phyloP scores from a whole-genome alignment of 805 yeast species.

The Candida ponderosae region DNA sequence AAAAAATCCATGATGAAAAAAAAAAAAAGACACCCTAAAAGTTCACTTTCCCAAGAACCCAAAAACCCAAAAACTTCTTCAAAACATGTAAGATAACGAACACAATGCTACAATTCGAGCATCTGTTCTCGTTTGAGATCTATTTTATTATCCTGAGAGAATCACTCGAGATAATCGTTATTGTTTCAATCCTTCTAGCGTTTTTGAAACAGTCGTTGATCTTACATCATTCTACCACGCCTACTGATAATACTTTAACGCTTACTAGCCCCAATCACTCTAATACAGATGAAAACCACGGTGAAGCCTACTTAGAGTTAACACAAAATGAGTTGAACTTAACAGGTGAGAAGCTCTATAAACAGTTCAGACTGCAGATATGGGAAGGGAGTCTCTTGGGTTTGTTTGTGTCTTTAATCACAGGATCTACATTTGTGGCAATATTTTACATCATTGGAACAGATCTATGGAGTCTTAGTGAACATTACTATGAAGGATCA shows the following conservation, averaged over 20 bases:
- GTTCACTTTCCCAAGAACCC: too few relatives aligned
- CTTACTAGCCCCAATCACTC: background rate
- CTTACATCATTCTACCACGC: conserved; percentile 20
- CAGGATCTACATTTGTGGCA: conserved; percentile 66
- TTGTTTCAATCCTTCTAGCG: conserved; percentile 64
- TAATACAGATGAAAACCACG: background rate
- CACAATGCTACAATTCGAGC: conserved; percentile 32
- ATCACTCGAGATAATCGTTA: conserved; percentile 69
- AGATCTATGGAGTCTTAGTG: conserved; percentile 83
- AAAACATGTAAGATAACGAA: conserved; percentile 4
- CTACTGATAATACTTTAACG: background rate
- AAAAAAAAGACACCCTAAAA: too few relatives aligned
- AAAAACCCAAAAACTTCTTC: background rate
- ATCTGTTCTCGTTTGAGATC: conserved; percentile 62
- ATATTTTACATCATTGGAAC: conserved; percentile 72
- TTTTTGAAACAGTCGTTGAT: conserved; percentile 56
- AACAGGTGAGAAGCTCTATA: conserved; percentile 28
- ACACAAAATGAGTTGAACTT: conserved; percentile 10
- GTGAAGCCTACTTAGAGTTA: conserved; percentile 5
- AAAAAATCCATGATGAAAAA: too few relatives aligned
- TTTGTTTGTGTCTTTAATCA: conserved; percentile 53
- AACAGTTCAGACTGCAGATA: conserved; percentile 54
- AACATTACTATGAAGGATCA: conserved; percentile 83
- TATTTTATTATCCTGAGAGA: conserved; percentile 70
- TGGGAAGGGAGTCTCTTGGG: conserved; percentile 80